These are phyloP conservation scores for Ceratocystis albifundus DNA, from an alignment of 2,329 filamentous ascomycete species.

Conservation along the genomic window DNA sequence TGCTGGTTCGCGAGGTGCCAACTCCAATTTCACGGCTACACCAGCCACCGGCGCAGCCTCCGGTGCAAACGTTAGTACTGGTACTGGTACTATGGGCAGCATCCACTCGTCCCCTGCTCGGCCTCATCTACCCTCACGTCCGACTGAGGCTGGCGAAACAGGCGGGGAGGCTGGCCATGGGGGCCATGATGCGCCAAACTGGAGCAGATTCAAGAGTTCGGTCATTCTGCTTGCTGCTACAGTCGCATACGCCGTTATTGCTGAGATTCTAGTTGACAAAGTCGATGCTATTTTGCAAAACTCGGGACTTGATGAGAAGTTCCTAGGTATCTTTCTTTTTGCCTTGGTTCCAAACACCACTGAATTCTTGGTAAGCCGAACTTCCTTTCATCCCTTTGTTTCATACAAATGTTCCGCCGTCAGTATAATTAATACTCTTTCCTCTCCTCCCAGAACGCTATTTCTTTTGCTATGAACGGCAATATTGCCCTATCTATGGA, in stretches of 20 bases:
- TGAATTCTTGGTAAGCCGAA: slow-evolving; percentile 68
- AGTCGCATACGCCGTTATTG: slow-evolving; percentile 87
- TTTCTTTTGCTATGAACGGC: slow-evolving; percentile 98
- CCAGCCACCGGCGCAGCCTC: background rate
- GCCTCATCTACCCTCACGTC: slow-evolving; percentile 11
- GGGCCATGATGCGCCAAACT: slow-evolving; percentile 96
- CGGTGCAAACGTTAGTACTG: background rate
- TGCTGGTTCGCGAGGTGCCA: slow-evolving; percentile 1
- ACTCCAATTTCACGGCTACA: background rate
- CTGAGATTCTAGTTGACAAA: slow-evolving; percentile 91
- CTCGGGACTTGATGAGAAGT: slow-evolving; percentile 90
- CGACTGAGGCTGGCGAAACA: slow-evolving; percentile 28
- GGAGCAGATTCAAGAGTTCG: slow-evolving; percentile 83
- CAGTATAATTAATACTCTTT: slow-evolving; percentile 23
- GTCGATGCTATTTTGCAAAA: slow-evolving; percentile 92
- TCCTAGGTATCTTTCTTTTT: slow-evolving; percentile 91
- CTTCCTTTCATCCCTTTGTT: slow-evolving; percentile 18
- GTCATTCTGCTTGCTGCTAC: slow-evolving; percentile 83
- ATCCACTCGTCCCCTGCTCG: background rate
- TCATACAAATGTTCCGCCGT: background rate
- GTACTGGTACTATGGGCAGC: background rate
- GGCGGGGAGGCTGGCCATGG: slow-evolving; percentile 40
- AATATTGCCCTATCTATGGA: slow-evolving; percentile 99
- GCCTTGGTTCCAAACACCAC: slow-evolving; percentile 96
- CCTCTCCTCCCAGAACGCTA: slow-evolving; percentile 58